A percentile compares a stretch with the other conserved stretches of the same genome.
Conservation (phyloP, 257 asterid genomes). For the Forsythia suspensa region DNA sequence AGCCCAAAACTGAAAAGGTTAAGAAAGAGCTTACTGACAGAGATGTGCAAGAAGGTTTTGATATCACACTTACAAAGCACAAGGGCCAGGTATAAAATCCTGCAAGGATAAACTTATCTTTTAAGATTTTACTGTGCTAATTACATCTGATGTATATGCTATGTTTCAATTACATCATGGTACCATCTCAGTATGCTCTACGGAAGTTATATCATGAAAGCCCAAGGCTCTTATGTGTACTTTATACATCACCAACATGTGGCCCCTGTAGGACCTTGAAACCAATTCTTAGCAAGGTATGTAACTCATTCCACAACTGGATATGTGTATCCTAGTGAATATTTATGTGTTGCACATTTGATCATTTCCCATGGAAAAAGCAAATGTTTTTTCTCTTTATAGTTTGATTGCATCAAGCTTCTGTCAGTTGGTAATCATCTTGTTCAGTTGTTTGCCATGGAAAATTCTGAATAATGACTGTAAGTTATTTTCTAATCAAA, state of each 20-base stretch:
- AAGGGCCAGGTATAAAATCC: slow-evolving; percentile 71
- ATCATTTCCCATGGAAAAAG: no score
- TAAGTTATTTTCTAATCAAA: no score
- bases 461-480: no score
- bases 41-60: slow-evolving; percentile 85
- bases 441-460: no score
- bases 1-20: slow-evolving; percentile 79
- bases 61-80: slow-evolving; percentile 77
- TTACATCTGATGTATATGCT: no score
- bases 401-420: no score
- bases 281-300: slow-evolving; percentile 96
- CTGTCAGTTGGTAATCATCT: no score
- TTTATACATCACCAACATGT: slow-evolving; percentile 89
- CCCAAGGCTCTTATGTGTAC: slow-evolving; percentile 73
- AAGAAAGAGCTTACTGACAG: slow-evolving; percentile 83
- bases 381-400: no score
- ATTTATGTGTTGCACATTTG: no score
- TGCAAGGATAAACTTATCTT: background rate
- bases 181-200: slow-evolving; percentile 77
- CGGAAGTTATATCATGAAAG: slow-evolving; percentile 94
- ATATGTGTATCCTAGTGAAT: no score
- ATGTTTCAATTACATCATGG: background rate
- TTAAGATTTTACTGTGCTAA: no score
- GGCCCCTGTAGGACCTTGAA: slow-evolving; percentile 98
- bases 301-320: background rate